A percentile compares a stretch with the other conserved stretches of the same genome.
Evolutionary conservation across 2,329 filamentous ascomycete species (phyloP).

Genomic region (Fusarium robinianum): DNA sequence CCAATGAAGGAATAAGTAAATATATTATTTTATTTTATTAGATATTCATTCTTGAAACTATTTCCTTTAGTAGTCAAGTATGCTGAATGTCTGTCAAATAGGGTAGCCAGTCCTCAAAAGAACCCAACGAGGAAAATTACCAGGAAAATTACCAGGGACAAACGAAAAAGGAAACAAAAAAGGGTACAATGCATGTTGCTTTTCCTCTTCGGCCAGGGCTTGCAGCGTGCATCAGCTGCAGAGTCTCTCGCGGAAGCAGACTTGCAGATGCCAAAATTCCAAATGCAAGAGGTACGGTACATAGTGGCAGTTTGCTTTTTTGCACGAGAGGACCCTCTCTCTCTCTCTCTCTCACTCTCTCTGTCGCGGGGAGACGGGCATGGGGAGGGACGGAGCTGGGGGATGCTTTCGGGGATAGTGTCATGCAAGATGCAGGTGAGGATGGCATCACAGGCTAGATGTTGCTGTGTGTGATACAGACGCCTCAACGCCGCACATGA

Average conservation of each 20-base stretch:
- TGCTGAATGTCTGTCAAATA: no score
- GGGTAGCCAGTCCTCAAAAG: no score
- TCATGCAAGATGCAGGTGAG: conserved; percentile 20
- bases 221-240: neutral
- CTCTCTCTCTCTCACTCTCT: no score
- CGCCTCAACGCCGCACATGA: no score
- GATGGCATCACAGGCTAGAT: conserved; percentile 9
- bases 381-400: neutral
- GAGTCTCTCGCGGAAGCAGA: no score
- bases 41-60: no score
- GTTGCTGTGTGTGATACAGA: no score
- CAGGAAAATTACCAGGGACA: no score
- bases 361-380: neutral
- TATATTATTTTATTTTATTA: no score
- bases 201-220: neutral
- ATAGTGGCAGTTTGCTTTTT: neutral
- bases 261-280: conserved; percentile 19
- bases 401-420: conserved; percentile 12
- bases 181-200: neutral
- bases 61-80: no score
- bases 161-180: neutral
- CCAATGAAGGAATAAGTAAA: no score
- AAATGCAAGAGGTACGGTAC: conserved; percentile 6
- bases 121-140: no score
- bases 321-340: neutral